phyloP scores from a whole-genome alignment of 768 basidiomycete species.

The Lactarius sp. region DNA sequence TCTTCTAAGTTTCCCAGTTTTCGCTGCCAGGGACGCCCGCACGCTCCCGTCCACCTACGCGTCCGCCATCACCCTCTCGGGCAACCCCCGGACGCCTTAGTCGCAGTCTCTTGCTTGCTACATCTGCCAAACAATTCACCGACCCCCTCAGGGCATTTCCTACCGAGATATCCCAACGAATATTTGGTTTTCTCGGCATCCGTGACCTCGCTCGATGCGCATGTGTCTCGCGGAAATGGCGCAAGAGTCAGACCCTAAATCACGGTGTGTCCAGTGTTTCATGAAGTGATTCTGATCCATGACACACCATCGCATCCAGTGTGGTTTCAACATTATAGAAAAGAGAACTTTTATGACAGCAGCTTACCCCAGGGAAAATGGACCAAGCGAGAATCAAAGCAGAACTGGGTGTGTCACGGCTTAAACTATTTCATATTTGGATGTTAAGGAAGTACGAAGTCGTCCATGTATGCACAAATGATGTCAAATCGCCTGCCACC shows the following conservation, averaged over 20 bases:
- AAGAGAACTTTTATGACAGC: slow-evolving; percentile 80
- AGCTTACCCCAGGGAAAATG: slow-evolving; percentile 79
- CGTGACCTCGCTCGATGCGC: slow-evolving; percentile 72
- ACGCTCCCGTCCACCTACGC: slow-evolving; percentile 42
- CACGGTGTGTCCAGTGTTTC: slow-evolving; percentile 54
- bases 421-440: not conserved
- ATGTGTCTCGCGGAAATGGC: slow-evolving; percentile 82
- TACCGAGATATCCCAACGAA: slow-evolving; percentile 74
- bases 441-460: not conserved
- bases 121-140: slow-evolving; percentile 28
- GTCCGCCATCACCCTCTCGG: slow-evolving; percentile 46
- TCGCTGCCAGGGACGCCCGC: slow-evolving; percentile 66
- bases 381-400: slow-evolving; percentile 92
- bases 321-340: slow-evolving; percentile 91
- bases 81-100: slow-evolving; percentile 41
- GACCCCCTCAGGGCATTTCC: slow-evolving; percentile 72
- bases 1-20: slow-evolving; percentile 38
- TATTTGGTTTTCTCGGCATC: slow-evolving; percentile 61
- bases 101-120: slow-evolving; percentile 42
- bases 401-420: slow-evolving; percentile 65
- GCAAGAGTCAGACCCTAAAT: slow-evolving; percentile 83
- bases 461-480: slow-evolving; percentile 16
- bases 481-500: slow-evolving; percentile 34
- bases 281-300: not conserved
- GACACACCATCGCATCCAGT: slow-evolving; percentile 43